Percentiles rank a stretch among this genome's conserved stretches.
Evolutionary conservation across 2,329 filamentous ascomycete species (phyloP).

Genomic region (Aspergillus pseudoglaucus): DNA sequence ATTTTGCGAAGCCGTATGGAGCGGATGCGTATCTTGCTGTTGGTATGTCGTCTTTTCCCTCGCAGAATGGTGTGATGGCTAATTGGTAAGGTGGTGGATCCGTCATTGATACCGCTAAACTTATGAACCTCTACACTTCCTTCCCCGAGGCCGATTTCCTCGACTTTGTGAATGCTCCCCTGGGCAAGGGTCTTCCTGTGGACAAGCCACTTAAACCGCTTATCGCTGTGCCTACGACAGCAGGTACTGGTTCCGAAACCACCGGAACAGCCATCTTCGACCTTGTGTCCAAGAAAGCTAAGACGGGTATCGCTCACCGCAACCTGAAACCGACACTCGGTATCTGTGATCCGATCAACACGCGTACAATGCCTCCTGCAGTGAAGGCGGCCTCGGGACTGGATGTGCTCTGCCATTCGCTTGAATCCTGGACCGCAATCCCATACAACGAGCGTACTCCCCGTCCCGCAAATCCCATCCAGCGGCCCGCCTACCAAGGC

Average conservation of each 20-base stretch:
- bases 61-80: slow-evolving; percentile 3
- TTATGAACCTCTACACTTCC: slow-evolving; percentile 93
- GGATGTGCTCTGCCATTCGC: slow-evolving; percentile 88
- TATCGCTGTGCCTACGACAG: slow-evolving; percentile 77
- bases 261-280: slow-evolving; percentile 98
- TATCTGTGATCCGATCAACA: slow-evolving; percentile 82
- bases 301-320: slow-evolving; percentile 92
- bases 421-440: slow-evolving; percentile 97
- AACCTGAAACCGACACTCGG: slow-evolving; percentile 93
- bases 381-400: slow-evolving; percentile 88
- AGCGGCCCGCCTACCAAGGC: slow-evolving; percentile 90
- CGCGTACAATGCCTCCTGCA: slow-evolving; percentile 87
- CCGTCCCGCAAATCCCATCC: slow-evolving; percentile 78
- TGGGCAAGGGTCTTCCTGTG: slow-evolving; percentile 77
- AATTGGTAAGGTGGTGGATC: slow-evolving; percentile 59
- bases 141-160: slow-evolving; percentile 91
- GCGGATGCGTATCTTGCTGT: slow-evolving; percentile 92
- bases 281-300: slow-evolving; percentile 78
- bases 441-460: slow-evolving; percentile 83
- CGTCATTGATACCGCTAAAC: slow-evolving; percentile 95
- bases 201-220: slow-evolving; percentile 65
- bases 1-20: slow-evolving; percentile 69
- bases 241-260: slow-evolving; percentile 85
- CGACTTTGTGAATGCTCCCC: slow-evolving; percentile 93
- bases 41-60: slow-evolving; percentile 39